A percentile compares a stretch with the other conserved stretches of the same genome.
Conservation (phyloP, 2,329 filamentous ascomycete genomes). For the Achaetomium macrosporum region DNA sequence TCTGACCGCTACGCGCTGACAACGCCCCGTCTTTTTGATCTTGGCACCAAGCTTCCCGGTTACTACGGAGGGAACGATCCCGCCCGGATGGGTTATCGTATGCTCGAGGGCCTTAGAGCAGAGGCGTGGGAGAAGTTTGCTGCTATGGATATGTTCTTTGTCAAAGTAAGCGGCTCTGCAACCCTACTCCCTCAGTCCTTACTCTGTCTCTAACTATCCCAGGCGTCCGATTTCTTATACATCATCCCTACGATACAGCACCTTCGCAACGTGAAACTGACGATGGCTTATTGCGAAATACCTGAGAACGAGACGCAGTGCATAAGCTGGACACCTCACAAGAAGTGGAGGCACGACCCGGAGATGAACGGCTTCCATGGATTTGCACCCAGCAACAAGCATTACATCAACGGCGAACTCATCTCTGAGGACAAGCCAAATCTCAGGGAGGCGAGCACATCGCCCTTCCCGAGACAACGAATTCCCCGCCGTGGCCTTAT, state of each 20-base stretch:
- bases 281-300: slow-evolving; percentile 55
- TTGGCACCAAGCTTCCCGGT: slow-evolving; percentile 47
- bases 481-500: slow-evolving; percentile 51
- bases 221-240: slow-evolving; percentile 58
- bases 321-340: slow-evolving; percentile 35
- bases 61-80: slow-evolving; percentile 47
- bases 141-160: slow-evolving; percentile 59
- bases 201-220: slow-evolving; percentile 19
- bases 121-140: slow-evolving; percentile 50
- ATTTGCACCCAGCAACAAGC: slow-evolving; percentile 52
- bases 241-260: slow-evolving; percentile 54
- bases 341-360: slow-evolving; percentile 57
- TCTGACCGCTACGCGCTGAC: slow-evolving; percentile 51
- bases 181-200: background rate
- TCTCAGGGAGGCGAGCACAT: slow-evolving; percentile 43
- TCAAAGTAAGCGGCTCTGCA: slow-evolving; percentile 46
- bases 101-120: slow-evolving; percentile 41
- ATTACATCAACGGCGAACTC: slow-evolving; percentile 52
- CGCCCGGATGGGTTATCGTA: slow-evolving; percentile 37
- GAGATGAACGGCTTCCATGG: slow-evolving; percentile 45
- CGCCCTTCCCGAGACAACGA: slow-evolving; percentile 49
- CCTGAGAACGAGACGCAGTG: slow-evolving; percentile 45
- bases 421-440: slow-evolving; percentile 47
- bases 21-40: slow-evolving; percentile 43
- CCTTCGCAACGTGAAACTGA: slow-evolving; percentile 49